Conservation (phyloP, 805 yeast species). For the Brettanomyces bruxellensis region DNA sequence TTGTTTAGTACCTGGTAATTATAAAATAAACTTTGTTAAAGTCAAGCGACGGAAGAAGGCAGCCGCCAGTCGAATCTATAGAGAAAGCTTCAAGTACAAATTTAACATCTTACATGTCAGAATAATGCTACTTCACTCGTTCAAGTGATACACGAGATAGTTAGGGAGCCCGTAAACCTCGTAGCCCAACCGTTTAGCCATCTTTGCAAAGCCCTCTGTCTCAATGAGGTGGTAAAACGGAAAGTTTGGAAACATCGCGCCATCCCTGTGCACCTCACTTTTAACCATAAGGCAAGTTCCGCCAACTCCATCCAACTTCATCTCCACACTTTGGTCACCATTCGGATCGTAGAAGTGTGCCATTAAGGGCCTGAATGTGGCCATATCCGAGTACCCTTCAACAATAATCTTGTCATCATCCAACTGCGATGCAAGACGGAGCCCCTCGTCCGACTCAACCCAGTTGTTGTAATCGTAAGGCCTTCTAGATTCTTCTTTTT, state of each 20-base stretch:
- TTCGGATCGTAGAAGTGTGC: conserved; percentile 69
- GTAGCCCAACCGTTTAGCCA: conserved; percentile 93
- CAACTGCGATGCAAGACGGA: conserved; percentile 62
- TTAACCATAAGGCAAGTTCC: conserved; percentile 95
- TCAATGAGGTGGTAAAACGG: conserved; percentile 95
- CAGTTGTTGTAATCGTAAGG: conserved; percentile 96
- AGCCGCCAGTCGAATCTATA: no score
- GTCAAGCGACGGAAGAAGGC: no score
- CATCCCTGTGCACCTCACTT: conserved; percentile 97
- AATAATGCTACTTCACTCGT: conserved; percentile 39
- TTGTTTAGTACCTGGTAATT: no score
- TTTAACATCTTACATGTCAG: neutral
- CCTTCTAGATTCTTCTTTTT: conserved; percentile 49
- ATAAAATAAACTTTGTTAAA: no score
- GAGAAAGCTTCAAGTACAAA: neutral
- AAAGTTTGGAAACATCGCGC: conserved; percentile 99
- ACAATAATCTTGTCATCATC: conserved; percentile 85
- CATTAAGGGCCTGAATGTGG: conserved; percentile 93
- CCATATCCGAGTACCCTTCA: conserved; percentile 90
- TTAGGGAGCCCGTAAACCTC: conserved; percentile 90
- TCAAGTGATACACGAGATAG: conserved; percentile 84
- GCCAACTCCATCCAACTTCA: conserved; percentile 94
- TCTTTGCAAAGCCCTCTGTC: conserved; percentile 97
- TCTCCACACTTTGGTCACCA: conserved; percentile 56
- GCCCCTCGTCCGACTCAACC: conserved; percentile 79